Base-by-base conservation (phyloP, 805 yeast species). In the Metschnikowia sp. region DNA sequence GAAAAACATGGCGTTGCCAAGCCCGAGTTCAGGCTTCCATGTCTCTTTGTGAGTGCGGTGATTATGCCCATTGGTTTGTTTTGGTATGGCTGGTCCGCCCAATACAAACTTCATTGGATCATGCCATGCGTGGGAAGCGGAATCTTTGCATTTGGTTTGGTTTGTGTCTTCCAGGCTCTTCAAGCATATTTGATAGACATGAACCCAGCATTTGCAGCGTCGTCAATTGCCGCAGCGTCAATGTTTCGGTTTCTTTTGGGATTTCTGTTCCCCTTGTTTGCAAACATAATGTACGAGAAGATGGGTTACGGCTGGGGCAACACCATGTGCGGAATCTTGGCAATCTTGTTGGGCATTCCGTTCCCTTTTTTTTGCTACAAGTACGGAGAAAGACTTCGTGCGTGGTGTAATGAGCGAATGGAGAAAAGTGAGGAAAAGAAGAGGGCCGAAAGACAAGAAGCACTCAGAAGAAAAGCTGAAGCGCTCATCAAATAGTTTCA, bases 61-160 rank as follows among this genome's bases (percentile, higher is more conserved):
- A 61, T 68, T 11, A 59, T 68, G 32, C 73, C 75, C 0, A 48
- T 63, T 10, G 74, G 74, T 9, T 57, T 70, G 40, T 56, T 69
- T n/a, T 62, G 70, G 64, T 70, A 64, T 50, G 75, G 75, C 13
- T 70, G 75, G 74, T 64, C 71, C 10, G 72, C 65, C 10, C 58
- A 70, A 44, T 56, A 56, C 34, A 56, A 66, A 48, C 50, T 68
- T 12, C 72, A 61, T 45, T 70, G 75, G 75, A 65, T 69, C 19
- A 63, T 68, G 61, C 72, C 75, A 3, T 59, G 63, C 19, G 54
- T 69, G 28, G 75, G 74, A 1, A 53, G 67, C 10, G 72, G 60
- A 1, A 60, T 70, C 13, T 70, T 69, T 57, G 68, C 71, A 2
- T 67, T 69, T 50, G 64, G 68, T 1, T 57, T 70, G 29, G 65